phyloP scores from a whole-genome alignment of 2,329 filamentous ascomycete species.

The Aspergillus quadricinctus region DNA sequence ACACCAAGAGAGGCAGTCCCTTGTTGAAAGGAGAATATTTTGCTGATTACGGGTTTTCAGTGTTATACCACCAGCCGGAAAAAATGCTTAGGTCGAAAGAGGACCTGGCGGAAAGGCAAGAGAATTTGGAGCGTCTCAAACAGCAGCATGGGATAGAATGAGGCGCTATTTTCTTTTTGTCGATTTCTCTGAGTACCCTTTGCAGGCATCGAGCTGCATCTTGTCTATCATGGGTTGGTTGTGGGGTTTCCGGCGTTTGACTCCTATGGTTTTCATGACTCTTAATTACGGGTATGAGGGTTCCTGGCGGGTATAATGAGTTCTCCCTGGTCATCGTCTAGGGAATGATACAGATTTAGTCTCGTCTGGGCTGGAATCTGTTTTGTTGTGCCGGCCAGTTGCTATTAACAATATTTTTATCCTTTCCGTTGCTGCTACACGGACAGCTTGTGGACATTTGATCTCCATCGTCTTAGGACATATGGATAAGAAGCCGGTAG shows the following conservation, averaged over 20 bases:
- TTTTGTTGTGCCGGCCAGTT: slow-evolving; percentile 14
- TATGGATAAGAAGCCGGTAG: neutral
- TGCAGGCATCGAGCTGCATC: slow-evolving; percentile 31
- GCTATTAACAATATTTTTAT: slow-evolving; percentile 20
- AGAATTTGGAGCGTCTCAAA: slow-evolving; percentile 98
- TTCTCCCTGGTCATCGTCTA: slow-evolving; percentile 13
- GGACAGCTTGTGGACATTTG: slow-evolving; percentile 11
- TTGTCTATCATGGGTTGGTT: slow-evolving; percentile 31
- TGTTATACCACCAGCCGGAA: slow-evolving; percentile 72
- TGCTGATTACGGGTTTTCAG: no score
- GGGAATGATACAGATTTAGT: slow-evolving; percentile 20
- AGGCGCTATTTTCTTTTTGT: slow-evolving; percentile 38
- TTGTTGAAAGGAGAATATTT: neutral
- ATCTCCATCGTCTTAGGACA: no score
- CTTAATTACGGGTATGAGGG: slow-evolving; percentile 24
- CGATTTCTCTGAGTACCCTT: slow-evolving; percentile 29
- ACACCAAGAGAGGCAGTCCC: neutral
- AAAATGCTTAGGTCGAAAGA: slow-evolving; percentile 85
- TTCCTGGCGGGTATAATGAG: slow-evolving; percentile 26
- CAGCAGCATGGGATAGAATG: slow-evolving; percentile 98
- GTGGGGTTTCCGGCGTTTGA: slow-evolving; percentile 40
- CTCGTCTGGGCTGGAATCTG: slow-evolving; percentile 15
- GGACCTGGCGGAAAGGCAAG: slow-evolving; percentile 87
- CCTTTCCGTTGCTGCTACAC: slow-evolving; percentile 13
- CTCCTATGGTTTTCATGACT: slow-evolving; percentile 32